Conservation (phyloP, 1,139 yeast species). For the Lodderomyces parapsilosis region DNA sequence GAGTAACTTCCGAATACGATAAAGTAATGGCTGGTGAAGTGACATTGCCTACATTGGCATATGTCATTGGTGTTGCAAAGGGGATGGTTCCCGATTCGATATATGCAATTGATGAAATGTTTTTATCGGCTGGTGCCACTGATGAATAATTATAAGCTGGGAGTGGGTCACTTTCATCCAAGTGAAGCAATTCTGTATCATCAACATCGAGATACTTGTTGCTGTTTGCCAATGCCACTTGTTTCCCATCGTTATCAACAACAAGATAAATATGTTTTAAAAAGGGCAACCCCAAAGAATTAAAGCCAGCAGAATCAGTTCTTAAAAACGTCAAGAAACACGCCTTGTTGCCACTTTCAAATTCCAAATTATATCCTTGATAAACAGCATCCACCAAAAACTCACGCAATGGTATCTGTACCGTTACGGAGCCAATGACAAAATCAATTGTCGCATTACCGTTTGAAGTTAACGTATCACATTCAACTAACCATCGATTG, state of each 20-base stretch:
- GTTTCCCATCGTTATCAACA: constrained; percentile 60
- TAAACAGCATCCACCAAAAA: constrained; percentile 44
- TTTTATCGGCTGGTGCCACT: neutral
- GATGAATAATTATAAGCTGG: constrained; percentile 2
- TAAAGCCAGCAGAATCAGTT: constrained; percentile 48
- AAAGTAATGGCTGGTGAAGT: constrained; percentile 6
- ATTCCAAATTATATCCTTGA: constrained; percentile 34
- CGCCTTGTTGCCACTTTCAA: constrained; percentile 56
- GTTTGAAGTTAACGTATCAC: constrained; percentile 36
- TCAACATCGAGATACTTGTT: constrained; percentile 15
- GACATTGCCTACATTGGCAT: neutral
- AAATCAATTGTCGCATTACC: constrained; percentile 55
- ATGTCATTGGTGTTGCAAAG: constrained; percentile 27
- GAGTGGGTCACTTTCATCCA: neutral
- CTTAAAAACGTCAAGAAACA: constrained; percentile 62
- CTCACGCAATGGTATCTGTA: constrained; percentile 54
- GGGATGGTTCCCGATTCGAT: constrained; percentile 38
- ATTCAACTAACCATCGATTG: constrained; percentile 65
- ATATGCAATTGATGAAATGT: constrained; percentile 21
- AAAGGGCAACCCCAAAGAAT: constrained; percentile 62
- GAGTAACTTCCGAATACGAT: constrained; percentile 15
- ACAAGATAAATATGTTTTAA: constrained; percentile 58
- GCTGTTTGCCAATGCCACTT: constrained; percentile 48
- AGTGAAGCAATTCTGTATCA: constrained; percentile 3
- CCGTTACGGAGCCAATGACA: constrained; percentile 45